Percentiles rank a stretch among this genome's conserved stretches.
Evolutionary conservation across 108 stramenopile genomes (phyloP).

Genomic region (Stephanodiscus triporus): DNA sequence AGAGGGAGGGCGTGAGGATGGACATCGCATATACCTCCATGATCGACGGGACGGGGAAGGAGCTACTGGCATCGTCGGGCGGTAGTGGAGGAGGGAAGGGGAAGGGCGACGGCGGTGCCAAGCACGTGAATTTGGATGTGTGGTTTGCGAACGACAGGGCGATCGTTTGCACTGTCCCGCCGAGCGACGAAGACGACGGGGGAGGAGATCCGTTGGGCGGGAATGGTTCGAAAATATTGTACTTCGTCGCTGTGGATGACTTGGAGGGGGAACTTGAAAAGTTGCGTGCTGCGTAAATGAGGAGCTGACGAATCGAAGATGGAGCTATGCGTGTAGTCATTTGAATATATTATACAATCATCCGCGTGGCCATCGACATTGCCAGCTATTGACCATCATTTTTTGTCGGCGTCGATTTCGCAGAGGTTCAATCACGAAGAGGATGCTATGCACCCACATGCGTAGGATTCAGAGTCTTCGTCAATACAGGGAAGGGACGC

Average conservation of each 20-base stretch:
- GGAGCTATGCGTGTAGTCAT: too few relatives aligned
- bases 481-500: too few relatives aligned
- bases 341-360: too few relatives aligned
- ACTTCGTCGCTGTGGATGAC: slow-evolving; percentile 74
- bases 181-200: slow-evolving; percentile 20
- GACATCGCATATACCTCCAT: slow-evolving; percentile 66
- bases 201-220: slow-evolving; percentile 41
- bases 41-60: slow-evolving; percentile 88
- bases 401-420: too few relatives aligned
- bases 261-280: slow-evolving; percentile 71
- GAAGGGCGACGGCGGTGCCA: slow-evolving; percentile 61
- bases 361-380: too few relatives aligned
- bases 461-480: too few relatives aligned
- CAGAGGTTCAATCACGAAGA: too few relatives aligned
- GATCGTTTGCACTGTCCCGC: slow-evolving; percentile 56
- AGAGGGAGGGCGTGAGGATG: slow-evolving; percentile 26
- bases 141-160: slow-evolving; percentile 65
- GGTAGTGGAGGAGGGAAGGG: slow-evolving; percentile 16
- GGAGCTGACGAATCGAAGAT: not conserved
- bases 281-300: slow-evolving; percentile 62
- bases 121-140: slow-evolving; percentile 63
- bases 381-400: too few relatives aligned
- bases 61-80: slow-evolving; percentile 55
- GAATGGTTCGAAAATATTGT: slow-evolving; percentile 59
- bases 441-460: too few relatives aligned